These are phyloP conservation scores for Actinidia arguta DNA, from an alignment of 179 eudicot genomes.

Conservation along the genomic window DNA sequence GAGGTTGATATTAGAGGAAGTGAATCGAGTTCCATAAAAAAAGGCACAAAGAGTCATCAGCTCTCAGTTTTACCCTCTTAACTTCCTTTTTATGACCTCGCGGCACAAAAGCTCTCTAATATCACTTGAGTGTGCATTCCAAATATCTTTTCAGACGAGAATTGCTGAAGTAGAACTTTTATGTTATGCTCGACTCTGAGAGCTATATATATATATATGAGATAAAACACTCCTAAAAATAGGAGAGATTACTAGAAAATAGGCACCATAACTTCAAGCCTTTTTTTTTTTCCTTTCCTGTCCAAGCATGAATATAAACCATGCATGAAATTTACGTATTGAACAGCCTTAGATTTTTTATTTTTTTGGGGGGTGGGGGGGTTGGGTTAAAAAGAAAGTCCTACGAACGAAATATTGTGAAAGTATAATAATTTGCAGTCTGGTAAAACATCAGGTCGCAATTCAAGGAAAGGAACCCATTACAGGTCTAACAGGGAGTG, in stretches of 20 bases:
- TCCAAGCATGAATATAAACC: background rate
- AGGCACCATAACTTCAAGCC: background rate
- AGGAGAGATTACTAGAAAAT: background rate
- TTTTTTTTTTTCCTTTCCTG: too few species aligned
- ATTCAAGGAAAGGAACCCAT: background rate
- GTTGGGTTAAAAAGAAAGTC: too few species aligned
- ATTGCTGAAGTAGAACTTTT: too few species aligned
- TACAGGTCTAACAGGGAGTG: background rate
- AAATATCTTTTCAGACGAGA: slow-evolving; percentile 10
- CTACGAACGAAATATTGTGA: too few species aligned
- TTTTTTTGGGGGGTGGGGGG: too few species aligned
- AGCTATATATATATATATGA: background rate
- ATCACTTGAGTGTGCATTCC: background rate
- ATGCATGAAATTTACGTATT: background rate
- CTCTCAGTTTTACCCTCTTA: background rate
- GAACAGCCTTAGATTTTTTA: background rate
- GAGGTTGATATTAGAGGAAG: background rate
- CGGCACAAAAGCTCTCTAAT: background rate
- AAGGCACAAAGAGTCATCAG: background rate
- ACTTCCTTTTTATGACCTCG: background rate
- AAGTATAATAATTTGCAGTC: too few species aligned
- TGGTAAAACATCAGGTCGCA: too few species aligned
- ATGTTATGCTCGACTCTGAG: background rate
- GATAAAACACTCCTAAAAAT: background rate
- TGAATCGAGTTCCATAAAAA: background rate